Conservation (phyloP, 345 rosid species). For the Lepidium sativum region DNA sequence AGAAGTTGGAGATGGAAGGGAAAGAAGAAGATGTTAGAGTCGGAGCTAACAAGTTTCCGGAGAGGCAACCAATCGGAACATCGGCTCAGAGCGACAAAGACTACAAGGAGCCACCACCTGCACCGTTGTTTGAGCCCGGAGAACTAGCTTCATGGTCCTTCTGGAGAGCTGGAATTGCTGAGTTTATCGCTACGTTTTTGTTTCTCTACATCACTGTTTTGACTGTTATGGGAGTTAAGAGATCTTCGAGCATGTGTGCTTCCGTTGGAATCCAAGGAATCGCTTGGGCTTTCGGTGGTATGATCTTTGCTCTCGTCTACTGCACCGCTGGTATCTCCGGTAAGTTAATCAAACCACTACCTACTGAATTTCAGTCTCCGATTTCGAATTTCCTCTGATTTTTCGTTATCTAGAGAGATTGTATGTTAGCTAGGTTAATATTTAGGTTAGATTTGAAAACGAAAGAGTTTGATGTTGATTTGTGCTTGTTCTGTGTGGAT, state of each 20-base stretch:
- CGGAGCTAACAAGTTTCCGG: slow-evolving; percentile 44
- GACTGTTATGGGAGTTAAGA: slow-evolving; percentile 41
- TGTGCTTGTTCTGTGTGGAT: background rate
- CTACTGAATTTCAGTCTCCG: background rate
- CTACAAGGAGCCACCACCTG: slow-evolving; percentile 48
- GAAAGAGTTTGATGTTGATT: background rate
- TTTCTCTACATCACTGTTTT: slow-evolving; percentile 38
- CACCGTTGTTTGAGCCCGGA: slow-evolving; percentile 36
- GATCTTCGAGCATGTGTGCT: slow-evolving; percentile 31
- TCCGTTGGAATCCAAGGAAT: slow-evolving; percentile 42
- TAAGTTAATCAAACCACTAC: slow-evolving; percentile 15
- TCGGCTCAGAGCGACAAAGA: slow-evolving; percentile 39
- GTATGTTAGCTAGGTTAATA: background rate
- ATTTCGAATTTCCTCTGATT: background rate
- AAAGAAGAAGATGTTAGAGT: slow-evolving; percentile 42
- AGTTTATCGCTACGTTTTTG: slow-evolving; percentile 39
- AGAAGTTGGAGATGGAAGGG: slow-evolving; percentile 29
- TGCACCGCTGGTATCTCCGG: slow-evolving; percentile 43
- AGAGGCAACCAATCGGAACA: slow-evolving; percentile 43
- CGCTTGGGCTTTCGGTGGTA: slow-evolving; percentile 48
- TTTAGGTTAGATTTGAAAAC: background rate
- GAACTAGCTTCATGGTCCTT: slow-evolving; percentile 38
- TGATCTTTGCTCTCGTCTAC: slow-evolving; percentile 45
- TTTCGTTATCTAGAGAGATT: too few relatives aligned
- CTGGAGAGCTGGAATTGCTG: slow-evolving; percentile 42